These are phyloP conservation scores for Mercurialis annua DNA, from an alignment of 345 rosid genomes.

Conservation along the genomic window DNA sequence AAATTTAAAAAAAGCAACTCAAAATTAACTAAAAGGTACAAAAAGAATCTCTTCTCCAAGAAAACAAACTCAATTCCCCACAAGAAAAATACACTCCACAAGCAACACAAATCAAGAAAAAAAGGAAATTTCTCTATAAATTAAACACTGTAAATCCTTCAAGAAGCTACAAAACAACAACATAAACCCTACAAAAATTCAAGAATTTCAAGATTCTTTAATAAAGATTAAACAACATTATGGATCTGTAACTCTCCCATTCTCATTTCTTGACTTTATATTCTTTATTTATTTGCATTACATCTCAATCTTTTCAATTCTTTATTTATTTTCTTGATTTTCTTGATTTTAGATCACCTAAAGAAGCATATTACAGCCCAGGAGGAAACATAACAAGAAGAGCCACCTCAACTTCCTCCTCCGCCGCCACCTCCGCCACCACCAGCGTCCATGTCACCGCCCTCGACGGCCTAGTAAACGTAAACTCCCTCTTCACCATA, in stretches of 20 bases:
- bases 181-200: not conserved
- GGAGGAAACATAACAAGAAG: slow-evolving; percentile 22
- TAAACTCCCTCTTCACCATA: slow-evolving; percentile 90
- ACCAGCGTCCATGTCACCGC: slow-evolving; percentile 96
- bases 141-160: not conserved
- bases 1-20: not conserved
- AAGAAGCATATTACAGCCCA: slow-evolving; percentile 27
- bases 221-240: slow-evolving; percentile 13
- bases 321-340: not conserved
- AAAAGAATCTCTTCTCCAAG: slow-evolving; percentile 12
- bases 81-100: not conserved
- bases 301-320: not conserved
- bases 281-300: not conserved
- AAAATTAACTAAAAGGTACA: slow-evolving; percentile 5
- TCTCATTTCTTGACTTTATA: not conserved
- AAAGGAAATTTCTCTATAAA: not conserved
- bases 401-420: slow-evolving; percentile 25
- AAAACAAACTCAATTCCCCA: slow-evolving; percentile 8
- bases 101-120: not conserved
- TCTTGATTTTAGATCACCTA: slow-evolving; percentile 52
- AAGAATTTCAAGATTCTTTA: not conserved
- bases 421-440: slow-evolving; percentile 35
- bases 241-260: slow-evolving; percentile 41
- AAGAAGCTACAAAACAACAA: not conserved
- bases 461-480: slow-evolving; percentile 91